A percentile compares a stretch with the other conserved stretches of the same genome.
Conservation (phyloP, 441 rosid genomes). For the Adansonia grandidieri region DNA sequence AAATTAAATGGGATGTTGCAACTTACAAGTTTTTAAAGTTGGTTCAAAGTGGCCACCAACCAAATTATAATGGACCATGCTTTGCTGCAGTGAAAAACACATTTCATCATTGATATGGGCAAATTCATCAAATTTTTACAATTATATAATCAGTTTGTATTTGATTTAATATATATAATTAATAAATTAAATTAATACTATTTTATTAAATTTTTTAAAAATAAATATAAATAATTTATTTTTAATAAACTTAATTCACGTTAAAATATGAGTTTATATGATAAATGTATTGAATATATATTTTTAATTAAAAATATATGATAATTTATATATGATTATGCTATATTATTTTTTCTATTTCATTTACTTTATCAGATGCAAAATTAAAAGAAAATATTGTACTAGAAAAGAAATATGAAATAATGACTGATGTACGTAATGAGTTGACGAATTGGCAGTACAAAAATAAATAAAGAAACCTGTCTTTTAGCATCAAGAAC, state of each 20-base stretch:
- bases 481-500: conserved; percentile 6
- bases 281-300: too few relatives aligned
- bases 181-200: too few relatives aligned
- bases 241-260: too few relatives aligned
- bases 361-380: not conserved
- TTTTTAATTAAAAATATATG: not conserved
- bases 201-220: too few relatives aligned
- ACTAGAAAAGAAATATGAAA: not conserved
- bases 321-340: not conserved
- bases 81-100: not conserved
- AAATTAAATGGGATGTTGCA: not conserved
- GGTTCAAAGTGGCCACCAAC: not conserved
- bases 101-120: not conserved
- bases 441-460: not conserved
- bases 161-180: too few relatives aligned
- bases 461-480: not conserved
- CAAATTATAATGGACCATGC: not conserved
- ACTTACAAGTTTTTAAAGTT: not conserved
- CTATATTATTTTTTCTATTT: too few relatives aligned
- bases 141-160: too few relatives aligned
- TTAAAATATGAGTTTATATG: too few relatives aligned
- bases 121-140: conserved; percentile 1
- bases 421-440: not conserved
- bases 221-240: too few relatives aligned
- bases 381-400: not conserved